A percentile compares a stretch with the other conserved stretches of the same genome.
phyloP scores from a whole-genome alignment of 129 eudicot species.

The Artemisia argyi region DNA sequence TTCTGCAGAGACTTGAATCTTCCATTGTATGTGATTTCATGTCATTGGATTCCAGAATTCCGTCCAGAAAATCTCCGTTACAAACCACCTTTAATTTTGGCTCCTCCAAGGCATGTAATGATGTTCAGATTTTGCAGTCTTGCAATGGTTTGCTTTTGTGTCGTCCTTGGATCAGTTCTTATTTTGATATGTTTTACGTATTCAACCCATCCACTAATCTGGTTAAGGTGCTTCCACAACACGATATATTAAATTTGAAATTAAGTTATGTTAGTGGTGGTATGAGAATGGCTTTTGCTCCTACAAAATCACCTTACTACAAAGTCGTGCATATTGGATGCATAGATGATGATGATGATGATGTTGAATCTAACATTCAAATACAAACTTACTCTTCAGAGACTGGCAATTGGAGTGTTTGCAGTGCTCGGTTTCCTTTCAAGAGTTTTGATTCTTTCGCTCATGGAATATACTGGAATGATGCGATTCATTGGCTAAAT shows the following conservation, averaged over 20 bases:
- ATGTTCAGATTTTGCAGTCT: slow-evolving; percentile 16
- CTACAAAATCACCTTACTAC: neutral
- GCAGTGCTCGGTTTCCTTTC: neutral
- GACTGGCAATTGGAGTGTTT: slow-evolving; percentile 1
- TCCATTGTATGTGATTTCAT: slow-evolving; percentile 3
- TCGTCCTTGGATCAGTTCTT: neutral
- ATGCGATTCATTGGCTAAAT: neutral
- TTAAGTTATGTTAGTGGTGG: no score
- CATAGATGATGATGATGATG: neutral
- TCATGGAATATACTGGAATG: neutral
- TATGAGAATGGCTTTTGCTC: slow-evolving; percentile 2
- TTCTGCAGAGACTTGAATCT: neutral
- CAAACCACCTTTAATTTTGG: neutral
- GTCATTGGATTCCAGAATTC: slow-evolving; percentile 13
- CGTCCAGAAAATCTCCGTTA: neutral
- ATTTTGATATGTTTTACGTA: neutral
- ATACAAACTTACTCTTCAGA: slow-evolving; percentile 4
- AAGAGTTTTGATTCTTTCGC: neutral
- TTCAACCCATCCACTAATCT: neutral
- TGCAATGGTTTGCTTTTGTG: slow-evolving; percentile 28
- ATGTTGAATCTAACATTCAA: neutral
- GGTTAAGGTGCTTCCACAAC: neutral
- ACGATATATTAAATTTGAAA: no score
- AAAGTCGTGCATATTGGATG: neutral
- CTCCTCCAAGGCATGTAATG: neutral